These are phyloP conservation scores for Discostella stelligera DNA, from an alignment of 352 stramenopile species.

Conservation along the genomic window DNA sequence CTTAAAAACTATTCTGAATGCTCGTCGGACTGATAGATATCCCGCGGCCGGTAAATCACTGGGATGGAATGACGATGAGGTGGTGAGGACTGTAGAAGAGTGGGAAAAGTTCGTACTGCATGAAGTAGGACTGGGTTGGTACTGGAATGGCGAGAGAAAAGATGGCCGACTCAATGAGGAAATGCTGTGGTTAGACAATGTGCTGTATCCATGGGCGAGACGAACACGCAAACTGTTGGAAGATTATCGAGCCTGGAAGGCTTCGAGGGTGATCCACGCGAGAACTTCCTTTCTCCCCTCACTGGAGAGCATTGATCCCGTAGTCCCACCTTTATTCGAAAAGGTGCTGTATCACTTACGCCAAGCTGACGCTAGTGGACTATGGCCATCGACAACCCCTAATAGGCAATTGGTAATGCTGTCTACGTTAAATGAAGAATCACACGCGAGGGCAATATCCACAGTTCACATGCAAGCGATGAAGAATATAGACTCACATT, in stretches of 20 bases:
- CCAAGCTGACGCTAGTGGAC: constrained; percentile 66
- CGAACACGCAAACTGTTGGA: constrained; percentile 55
- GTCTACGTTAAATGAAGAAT: constrained; percentile 47
- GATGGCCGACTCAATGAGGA: constrained; percentile 44
- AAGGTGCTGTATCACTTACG: constrained; percentile 74
- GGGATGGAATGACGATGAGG: constrained; percentile 61
- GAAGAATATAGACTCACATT: constrained; percentile 44
- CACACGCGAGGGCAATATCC: constrained; percentile 35
- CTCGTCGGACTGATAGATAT: constrained; percentile 50
- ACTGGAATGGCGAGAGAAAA: constrained; percentile 31
- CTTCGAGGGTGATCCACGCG: constrained; percentile 6
- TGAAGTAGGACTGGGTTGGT: constrained; percentile 47
- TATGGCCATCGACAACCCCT: constrained; percentile 78
- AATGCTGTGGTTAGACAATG: constrained; percentile 55
- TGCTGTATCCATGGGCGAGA: constrained; percentile 64
- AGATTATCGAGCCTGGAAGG: constrained; percentile 69
- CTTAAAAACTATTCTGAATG: constrained; percentile 59
- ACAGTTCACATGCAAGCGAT: constrained; percentile 48
- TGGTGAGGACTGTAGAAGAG: constrained; percentile 48
- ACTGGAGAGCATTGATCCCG: constrained; percentile 44
- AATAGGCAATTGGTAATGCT: constrained; percentile 82
- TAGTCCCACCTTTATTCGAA: constrained; percentile 68
- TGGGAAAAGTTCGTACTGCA: constrained; percentile 56
- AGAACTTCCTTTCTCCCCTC: constrained; percentile 16
- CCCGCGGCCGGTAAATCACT: constrained; percentile 8